A percentile compares a stretch with the other conserved stretches of the same genome.
These are phyloP conservation scores for Mortierella antarctica DNA, from an alignment of 192 early-diverging fungal genomes.

Conservation along the genomic window DNA sequence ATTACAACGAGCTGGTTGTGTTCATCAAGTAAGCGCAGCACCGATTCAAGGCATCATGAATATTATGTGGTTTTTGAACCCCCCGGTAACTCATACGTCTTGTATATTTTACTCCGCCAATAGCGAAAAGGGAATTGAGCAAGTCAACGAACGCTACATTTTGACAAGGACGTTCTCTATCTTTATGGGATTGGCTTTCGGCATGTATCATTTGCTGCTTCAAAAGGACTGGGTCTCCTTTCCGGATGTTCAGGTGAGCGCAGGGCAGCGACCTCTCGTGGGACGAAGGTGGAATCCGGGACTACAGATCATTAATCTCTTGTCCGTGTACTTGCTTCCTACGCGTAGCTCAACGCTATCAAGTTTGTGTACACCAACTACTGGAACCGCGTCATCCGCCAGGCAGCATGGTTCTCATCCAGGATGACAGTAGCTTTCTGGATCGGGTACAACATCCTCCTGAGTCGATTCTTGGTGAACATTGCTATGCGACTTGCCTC, in stretches of 20 bases:
- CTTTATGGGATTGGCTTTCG: slow-evolving; percentile 14
- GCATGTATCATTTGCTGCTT: slow-evolving; percentile 26
- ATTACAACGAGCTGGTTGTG: slow-evolving; percentile 32
- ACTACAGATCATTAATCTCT: background rate
- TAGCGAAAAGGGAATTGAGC: slow-evolving; percentile 38
- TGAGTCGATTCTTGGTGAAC: slow-evolving; percentile 24
- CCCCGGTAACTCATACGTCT: background rate
- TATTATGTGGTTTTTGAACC: background rate
- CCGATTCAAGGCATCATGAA: background rate
- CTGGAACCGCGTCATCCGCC: slow-evolving; percentile 13
- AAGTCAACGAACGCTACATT: slow-evolving; percentile 47
- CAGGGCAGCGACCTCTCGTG: too few relatives aligned
- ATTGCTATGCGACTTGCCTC: slow-evolving; percentile 27
- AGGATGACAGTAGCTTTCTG: slow-evolving; percentile 28
- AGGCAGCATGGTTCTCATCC: slow-evolving; percentile 10
- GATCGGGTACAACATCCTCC: slow-evolving; percentile 39
- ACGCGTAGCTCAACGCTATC: slow-evolving; percentile 15
- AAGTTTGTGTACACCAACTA: slow-evolving; percentile 32
- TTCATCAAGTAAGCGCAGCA: slow-evolving; percentile 25
- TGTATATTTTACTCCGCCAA: background rate
- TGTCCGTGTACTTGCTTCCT: background rate
- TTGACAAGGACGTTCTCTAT: slow-evolving; percentile 27
- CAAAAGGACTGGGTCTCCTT: slow-evolving; percentile 38
- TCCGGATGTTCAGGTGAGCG: slow-evolving; percentile 29
- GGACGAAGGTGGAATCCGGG: too few relatives aligned